Evolutionary conservation across 2,329 filamentous ascomycete species (phyloP).

Genomic region (Amylocarpus encephaloides): DNA sequence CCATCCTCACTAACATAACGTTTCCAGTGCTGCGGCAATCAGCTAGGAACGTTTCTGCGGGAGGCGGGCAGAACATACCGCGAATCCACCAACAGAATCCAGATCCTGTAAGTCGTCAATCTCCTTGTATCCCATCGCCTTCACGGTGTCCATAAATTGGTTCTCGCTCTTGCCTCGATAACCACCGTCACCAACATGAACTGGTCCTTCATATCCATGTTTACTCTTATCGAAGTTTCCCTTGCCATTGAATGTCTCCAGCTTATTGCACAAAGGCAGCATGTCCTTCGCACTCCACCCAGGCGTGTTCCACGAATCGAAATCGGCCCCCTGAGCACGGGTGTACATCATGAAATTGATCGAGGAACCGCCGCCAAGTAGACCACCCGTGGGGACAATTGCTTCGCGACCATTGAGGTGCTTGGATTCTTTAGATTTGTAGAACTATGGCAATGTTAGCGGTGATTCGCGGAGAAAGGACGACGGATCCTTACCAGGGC

Average conservation of each 20-base stretch:
- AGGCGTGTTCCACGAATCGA: slow-evolving; percentile 45
- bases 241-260: slow-evolving; percentile 45
- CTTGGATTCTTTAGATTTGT: slow-evolving; percentile 40
- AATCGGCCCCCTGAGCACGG: slow-evolving; percentile 40
- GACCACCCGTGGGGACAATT: slow-evolving; percentile 37
- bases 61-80: slow-evolving; percentile 18
- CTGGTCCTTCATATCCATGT: slow-evolving; percentile 51
- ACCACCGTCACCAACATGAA: slow-evolving; percentile 47
- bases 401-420: slow-evolving; percentile 41
- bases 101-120: slow-evolving; percentile 49
- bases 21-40: slow-evolving; percentile 35
- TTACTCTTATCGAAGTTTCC: slow-evolving; percentile 19
- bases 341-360: slow-evolving; percentile 54
- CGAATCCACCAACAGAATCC: slow-evolving; percentile 34
- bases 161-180: slow-evolving; percentile 39
- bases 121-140: slow-evolving; percentile 43
- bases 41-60: slow-evolving; percentile 3
- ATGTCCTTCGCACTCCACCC: slow-evolving; percentile 48
- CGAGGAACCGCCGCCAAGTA: slow-evolving; percentile 56
- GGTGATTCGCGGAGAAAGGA: neutral
- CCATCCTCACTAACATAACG: slow-evolving; percentile 47
- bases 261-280: slow-evolving; percentile 47
- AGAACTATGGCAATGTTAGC: slow-evolving; percentile 36
- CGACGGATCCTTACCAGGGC: slow-evolving; percentile 28
- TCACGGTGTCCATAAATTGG: slow-evolving; percentile 44